These are phyloP conservation scores for Cladophialophora carrionii DNA, from an alignment of 2,329 filamentous ascomycete species.

Conservation along the genomic window DNA sequence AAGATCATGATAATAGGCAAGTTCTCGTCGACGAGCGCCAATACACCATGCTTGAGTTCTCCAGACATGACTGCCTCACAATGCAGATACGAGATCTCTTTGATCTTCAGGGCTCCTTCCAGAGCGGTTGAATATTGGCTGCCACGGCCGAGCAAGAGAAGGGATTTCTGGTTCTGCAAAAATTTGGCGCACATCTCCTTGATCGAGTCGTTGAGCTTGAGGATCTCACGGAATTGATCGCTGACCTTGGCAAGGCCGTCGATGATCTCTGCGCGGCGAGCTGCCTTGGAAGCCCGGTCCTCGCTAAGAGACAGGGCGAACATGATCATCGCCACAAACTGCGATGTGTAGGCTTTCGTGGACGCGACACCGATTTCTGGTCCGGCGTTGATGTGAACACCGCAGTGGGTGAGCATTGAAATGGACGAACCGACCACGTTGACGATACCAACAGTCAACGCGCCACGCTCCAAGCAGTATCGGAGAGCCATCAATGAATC, in stretches of 20 bases:
- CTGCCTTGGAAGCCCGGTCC: constrained; percentile 91
- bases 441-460: constrained; percentile 95
- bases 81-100: constrained; percentile 99
- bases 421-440: constrained; percentile 99
- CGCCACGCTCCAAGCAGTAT: constrained; percentile 97
- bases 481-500: constrained; percentile 96
- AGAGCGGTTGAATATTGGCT: constrained; percentile 96
- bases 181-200: constrained; percentile 90
- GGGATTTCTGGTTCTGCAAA: constrained; percentile 96
- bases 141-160: constrained; percentile 90
- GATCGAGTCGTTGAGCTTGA: constrained; percentile 89
- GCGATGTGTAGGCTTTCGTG: constrained; percentile 98
- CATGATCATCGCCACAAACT: constrained; percentile 99
- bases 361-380: constrained; percentile 98
- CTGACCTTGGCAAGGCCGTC: constrained; percentile 86
- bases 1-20: constrained; percentile 99
- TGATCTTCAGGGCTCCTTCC: constrained; percentile 97
- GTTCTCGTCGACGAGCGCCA: constrained; percentile 96
- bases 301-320: constrained; percentile 95
- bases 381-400: constrained; percentile 99
- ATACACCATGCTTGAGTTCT: constrained; percentile 97
- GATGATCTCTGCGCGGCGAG: constrained; percentile 93
- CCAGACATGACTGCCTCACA: constrained; percentile 99
- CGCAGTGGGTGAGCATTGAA: constrained; percentile 97
- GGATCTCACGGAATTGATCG: constrained; percentile 85